Evolutionary conservation across 2,329 filamentous ascomycete species (phyloP).

Genomic region (Colletotrichum orbiculare): DNA sequence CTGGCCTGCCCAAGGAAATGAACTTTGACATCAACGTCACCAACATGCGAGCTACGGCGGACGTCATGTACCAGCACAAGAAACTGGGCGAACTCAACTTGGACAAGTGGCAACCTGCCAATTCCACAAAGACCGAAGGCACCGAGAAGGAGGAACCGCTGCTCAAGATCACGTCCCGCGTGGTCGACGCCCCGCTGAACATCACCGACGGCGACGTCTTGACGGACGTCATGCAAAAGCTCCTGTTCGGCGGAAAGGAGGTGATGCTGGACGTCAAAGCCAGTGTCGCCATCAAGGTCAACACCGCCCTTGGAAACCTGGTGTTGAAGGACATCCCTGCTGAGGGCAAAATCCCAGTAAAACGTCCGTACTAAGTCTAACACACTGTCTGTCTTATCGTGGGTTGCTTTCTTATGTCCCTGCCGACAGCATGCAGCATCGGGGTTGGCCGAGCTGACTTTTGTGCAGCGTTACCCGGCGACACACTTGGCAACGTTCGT

Average conservation of each 20-base stretch:
- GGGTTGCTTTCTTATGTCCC: constrained; percentile 33
- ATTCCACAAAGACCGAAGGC: constrained; percentile 76
- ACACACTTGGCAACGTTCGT: constrained; percentile 57
- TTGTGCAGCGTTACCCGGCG: constrained; percentile 67
- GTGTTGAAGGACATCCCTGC: constrained; percentile 86
- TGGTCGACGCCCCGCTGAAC: constrained; percentile 82
- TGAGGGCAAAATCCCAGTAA: constrained; percentile 87
- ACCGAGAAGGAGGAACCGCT: constrained; percentile 67
- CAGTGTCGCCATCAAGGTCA: constrained; percentile 82
- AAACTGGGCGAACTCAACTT: constrained; percentile 87
- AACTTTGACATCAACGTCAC: constrained; percentile 86
- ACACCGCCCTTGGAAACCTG: constrained; percentile 84
- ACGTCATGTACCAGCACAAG: constrained; percentile 81
- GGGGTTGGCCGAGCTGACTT: constrained; percentile 46
- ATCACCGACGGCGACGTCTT: constrained; percentile 86
- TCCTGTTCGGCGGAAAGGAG: constrained; percentile 78
- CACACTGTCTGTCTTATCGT: constrained; percentile 51
- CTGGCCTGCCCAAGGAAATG: constrained; percentile 84
- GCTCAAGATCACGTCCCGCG: constrained; percentile 79
- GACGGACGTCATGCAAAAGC: constrained; percentile 80
- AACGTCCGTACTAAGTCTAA: constrained; percentile 82
- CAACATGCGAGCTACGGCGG: constrained; percentile 78
- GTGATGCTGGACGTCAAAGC: constrained; percentile 82
- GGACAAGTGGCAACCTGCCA: constrained; percentile 84
- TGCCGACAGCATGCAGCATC: constrained; percentile 13